Evolutionary conservation across 768 basidiomycete species (phyloP).

Genomic region (Boletus rufocinnamomeus): DNA sequence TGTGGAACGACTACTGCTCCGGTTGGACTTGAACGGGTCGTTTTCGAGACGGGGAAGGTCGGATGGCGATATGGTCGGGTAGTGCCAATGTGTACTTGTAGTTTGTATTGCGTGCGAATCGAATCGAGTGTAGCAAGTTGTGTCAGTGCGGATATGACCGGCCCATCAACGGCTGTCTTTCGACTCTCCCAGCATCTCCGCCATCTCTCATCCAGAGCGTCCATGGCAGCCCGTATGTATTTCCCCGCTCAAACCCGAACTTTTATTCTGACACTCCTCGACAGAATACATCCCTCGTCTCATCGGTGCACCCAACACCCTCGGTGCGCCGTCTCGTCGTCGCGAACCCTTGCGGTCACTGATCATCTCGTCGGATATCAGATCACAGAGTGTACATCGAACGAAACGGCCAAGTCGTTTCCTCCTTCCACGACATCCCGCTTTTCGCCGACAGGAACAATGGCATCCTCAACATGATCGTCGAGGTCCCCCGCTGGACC

Average conservation of each 20-base stretch:
- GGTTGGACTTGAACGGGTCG: slow-evolving; percentile 82
- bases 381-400: slow-evolving; percentile 97
- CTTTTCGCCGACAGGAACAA: slow-evolving; percentile 96
- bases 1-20: slow-evolving; percentile 77
- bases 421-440: slow-evolving; percentile 94
- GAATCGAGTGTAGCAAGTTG: background rate
- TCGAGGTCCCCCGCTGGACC: slow-evolving; percentile 98
- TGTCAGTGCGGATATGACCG: slow-evolving; percentile 29
- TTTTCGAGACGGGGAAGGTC: slow-evolving; percentile 53
- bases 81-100: background rate
- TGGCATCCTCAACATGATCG: slow-evolving; percentile 98
- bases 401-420: slow-evolving; percentile 80
- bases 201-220: slow-evolving; percentile 49
- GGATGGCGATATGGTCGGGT: background rate
- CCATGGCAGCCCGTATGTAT: slow-evolving; percentile 42
- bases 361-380: slow-evolving; percentile 40
- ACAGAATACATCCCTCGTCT: slow-evolving; percentile 73
- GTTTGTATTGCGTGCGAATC: background rate
- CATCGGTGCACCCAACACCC: slow-evolving; percentile 89
- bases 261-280: slow-evolving; percentile 8
- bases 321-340: slow-evolving; percentile 57
- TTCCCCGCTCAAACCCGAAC: slow-evolving; percentile 7
- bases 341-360: slow-evolving; percentile 13
- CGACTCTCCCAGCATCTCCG: slow-evolving; percentile 67
- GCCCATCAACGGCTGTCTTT: slow-evolving; percentile 19